These are phyloP conservation scores for Fusarium caatingaense DNA, from an alignment of 2,329 filamentous ascomycete genomes.

Conservation along the genomic window DNA sequence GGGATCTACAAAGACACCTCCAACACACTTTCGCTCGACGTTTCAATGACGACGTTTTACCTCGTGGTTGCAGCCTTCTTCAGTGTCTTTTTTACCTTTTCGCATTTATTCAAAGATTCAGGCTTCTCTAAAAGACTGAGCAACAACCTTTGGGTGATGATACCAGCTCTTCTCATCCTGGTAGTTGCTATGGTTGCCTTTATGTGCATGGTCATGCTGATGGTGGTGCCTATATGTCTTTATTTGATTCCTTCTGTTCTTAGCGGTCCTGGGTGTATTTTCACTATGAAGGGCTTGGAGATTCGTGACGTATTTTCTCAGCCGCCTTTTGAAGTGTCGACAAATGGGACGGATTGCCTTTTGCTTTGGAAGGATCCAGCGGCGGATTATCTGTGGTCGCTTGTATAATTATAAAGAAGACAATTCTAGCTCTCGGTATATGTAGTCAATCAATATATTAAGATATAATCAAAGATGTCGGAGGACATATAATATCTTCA, in stretches of 20 bases:
- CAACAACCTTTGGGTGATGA: not conserved
- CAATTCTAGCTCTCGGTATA: accelerated
- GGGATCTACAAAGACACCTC: not conserved
- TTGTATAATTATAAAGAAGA: not conserved
- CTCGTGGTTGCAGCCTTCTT: not conserved
- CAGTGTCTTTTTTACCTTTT: accelerated
- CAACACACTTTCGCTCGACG: accelerated
- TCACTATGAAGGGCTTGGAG: conserved; percentile 8
- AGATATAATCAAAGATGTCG: not conserved
- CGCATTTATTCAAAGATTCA: accelerated
- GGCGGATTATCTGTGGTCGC: conserved; percentile 22
- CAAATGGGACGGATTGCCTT: not conserved
- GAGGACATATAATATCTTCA: accelerated
- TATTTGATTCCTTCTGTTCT: not conserved
- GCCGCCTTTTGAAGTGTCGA: not conserved
- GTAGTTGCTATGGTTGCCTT: not conserved
- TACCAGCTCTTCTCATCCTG: not conserved
- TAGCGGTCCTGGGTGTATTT: not conserved
- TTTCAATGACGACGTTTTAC: not conserved
- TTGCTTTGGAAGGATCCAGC: conserved; percentile 20
- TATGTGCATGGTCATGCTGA: not conserved
- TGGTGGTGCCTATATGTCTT: not conserved
- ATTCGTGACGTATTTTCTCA: not conserved
- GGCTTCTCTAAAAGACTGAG: not conserved
- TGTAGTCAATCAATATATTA: not conserved